Base-by-base conservation (phyloP, 2,329 filamentous ascomycete species). In the Colletotrichum caudatum region DNA sequence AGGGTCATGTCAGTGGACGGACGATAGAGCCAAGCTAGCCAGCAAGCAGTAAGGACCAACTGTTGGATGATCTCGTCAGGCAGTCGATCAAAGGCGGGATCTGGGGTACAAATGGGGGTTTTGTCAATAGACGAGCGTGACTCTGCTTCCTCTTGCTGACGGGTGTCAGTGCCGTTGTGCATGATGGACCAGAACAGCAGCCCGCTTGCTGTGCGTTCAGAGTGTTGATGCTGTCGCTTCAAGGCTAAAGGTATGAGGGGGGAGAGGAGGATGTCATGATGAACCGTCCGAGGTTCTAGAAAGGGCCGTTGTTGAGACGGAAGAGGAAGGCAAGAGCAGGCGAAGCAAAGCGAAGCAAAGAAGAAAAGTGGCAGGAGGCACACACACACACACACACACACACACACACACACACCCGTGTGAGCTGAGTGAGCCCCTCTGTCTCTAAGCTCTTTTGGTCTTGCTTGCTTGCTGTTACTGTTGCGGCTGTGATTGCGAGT, bases 11-110 rank as follows among this genome's bases (percentile, higher is more conserved):
- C 26, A 69, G 63, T 35, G 66, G 65, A 20, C 29, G 66, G 65
- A 20, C 11, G 16, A 11, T 35, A 26, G 33, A 58, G 41, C 26
- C 37, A 37, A 59, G 18, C 23, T 23, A 41, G 63, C 39, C 23
- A 23, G 48, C 35, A 68, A 23, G 48, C 35, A 68, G 58, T 33
- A 37, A 16, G 35, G 62, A 81, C 88, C 80, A 81, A 92, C 91
- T 92, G 89, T 77, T 91, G 83, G 75, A 93, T 91, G 71, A 93
- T 92, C 79, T 92, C 90, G 79, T 91, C 88, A 7, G 91, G 91
- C 14, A 93, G 83, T 57, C 82, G 84, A 46, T 87, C 83, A 75
- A 92, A 89, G 44, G 86, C 84, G 39, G 69, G 66, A 72, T 72
- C 69, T n/a, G 77, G 75, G 73, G 79, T 64, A 53, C 75, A 71